Evolutionary conservation across 257 asterid genomes (phyloP).

Genomic region (Gynochthodes officinalis): DNA sequence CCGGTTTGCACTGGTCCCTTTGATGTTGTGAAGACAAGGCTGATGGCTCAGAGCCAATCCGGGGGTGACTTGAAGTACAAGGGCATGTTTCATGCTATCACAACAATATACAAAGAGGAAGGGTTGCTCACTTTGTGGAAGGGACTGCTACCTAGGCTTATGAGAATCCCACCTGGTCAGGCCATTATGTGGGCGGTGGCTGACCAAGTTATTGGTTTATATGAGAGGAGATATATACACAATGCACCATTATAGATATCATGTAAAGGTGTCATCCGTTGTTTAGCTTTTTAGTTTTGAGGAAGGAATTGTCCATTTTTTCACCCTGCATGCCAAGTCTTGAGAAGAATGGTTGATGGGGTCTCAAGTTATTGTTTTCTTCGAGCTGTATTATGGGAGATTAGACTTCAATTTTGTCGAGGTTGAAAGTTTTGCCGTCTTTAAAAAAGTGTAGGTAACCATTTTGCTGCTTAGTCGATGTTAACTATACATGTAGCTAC

Average conservation of each 20-base stretch:
- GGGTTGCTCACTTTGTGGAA: constrained; percentile 83
- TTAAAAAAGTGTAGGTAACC: background rate
- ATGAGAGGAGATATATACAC: constrained; percentile 58
- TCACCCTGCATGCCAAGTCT: background rate
- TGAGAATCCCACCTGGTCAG: constrained; percentile 99
- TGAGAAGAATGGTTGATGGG: background rate
- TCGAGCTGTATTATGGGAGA: background rate
- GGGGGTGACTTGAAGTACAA: constrained; percentile 67
- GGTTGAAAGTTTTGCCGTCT: background rate
- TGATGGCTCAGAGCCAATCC: constrained; percentile 87
- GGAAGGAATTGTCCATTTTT: background rate
- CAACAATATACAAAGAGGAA: constrained; percentile 74
- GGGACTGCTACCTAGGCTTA: constrained; percentile 85
- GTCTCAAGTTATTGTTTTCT: background rate
- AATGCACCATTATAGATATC: constrained; percentile 34
- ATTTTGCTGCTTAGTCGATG: background rate
- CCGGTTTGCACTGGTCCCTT: constrained; percentile 97
- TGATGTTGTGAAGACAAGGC: constrained; percentile 95
- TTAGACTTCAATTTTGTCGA: background rate
- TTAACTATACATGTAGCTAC: too few species aligned
- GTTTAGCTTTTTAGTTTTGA: background rate
- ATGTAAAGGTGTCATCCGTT: background rate
- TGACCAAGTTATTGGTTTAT: constrained; percentile 85
- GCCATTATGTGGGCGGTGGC: constrained; percentile 98
- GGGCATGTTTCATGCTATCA: constrained; percentile 92